These are phyloP conservation scores for Microdochium bolleyi DNA, from an alignment of 2,329 filamentous ascomycete genomes.

Conservation along the genomic window DNA sequence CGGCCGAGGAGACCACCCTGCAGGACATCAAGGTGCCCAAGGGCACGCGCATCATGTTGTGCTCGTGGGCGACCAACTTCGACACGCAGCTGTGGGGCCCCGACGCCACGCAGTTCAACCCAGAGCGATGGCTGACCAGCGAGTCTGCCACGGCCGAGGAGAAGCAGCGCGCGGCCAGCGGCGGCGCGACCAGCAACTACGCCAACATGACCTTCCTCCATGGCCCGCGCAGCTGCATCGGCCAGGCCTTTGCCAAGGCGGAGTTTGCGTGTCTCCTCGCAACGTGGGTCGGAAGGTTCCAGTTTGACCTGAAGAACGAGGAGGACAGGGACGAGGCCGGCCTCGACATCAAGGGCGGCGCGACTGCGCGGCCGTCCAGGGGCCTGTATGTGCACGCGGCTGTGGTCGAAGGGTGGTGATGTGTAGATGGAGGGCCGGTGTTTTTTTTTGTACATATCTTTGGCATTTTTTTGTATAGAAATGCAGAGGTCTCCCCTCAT, in stretches of 20 bases:
- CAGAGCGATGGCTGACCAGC: conserved; percentile 62
- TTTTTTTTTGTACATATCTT: too few relatives aligned
- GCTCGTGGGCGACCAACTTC: conserved; percentile 62
- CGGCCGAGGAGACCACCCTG: conserved; percentile 47
- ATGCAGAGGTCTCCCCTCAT: too few relatives aligned
- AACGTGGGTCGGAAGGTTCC: conserved; percentile 67
- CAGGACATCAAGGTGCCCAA: conserved; percentile 52
- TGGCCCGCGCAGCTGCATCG: conserved; percentile 81
- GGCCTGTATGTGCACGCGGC: conserved; percentile 64
- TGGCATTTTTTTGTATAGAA: too few relatives aligned
- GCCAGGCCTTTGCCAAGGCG: conserved; percentile 68
- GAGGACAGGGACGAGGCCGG: conserved; percentile 59
- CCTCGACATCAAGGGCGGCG: conserved; percentile 57
- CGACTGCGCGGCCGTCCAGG: conserved; percentile 65
- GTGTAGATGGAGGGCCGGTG: background rate
- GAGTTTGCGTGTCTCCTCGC: conserved; percentile 83
- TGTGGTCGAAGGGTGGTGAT: conserved; percentile 59
- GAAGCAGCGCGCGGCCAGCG: conserved; percentile 44
- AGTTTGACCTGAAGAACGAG: conserved; percentile 47
- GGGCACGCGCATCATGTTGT: conserved; percentile 56
- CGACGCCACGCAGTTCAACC: conserved; percentile 68
- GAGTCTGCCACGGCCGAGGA: conserved; percentile 22
- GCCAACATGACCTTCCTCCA: conserved; percentile 77
- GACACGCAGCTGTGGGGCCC: conserved; percentile 64
- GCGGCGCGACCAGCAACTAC: conserved; percentile 70